These are phyloP conservation scores for Gnaphalium uliginosum DNA, from an alignment of 129 eudicot genomes.

Conservation along the genomic window DNA sequence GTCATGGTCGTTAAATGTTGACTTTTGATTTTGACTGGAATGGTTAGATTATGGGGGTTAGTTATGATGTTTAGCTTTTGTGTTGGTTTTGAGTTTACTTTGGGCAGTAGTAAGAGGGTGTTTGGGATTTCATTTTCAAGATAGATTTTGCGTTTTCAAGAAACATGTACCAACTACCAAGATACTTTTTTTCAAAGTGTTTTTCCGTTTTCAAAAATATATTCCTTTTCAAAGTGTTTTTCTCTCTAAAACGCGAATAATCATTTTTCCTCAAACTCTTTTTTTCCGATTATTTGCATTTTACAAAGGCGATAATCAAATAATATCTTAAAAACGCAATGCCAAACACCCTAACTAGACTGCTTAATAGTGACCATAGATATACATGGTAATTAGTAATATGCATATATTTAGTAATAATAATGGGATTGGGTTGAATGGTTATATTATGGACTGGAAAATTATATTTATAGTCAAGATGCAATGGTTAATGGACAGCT, in stretches of 20 bases:
- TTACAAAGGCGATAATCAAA: neutral
- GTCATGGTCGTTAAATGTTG: conserved; percentile 18
- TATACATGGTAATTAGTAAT: neutral
- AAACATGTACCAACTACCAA: too few species aligned
- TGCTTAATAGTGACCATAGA: neutral
- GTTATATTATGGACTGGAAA: neutral
- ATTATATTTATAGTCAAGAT: too few species aligned
- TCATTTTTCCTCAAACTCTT: too few species aligned
- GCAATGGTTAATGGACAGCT: neutral
- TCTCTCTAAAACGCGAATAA: too few species aligned
- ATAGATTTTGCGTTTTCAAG: too few species aligned
- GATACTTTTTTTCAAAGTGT: too few species aligned
- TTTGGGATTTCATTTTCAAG: too few species aligned
- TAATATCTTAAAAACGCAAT: neutral
- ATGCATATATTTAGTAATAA: neutral
- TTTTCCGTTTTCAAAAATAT: too few species aligned
- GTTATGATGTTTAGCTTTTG: neutral
- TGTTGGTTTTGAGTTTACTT: neutral
- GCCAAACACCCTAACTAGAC: too few species aligned
- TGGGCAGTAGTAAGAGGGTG: neutral
- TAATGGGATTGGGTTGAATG: neutral
- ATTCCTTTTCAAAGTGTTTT: too few species aligned
- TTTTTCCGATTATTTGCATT: too few species aligned
- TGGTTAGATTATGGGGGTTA: conserved; percentile 17
- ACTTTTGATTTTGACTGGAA: conserved; percentile 33